Conservation (phyloP, 192 early-diverging fungal genomes). For the Pilaira anomala region DNA sequence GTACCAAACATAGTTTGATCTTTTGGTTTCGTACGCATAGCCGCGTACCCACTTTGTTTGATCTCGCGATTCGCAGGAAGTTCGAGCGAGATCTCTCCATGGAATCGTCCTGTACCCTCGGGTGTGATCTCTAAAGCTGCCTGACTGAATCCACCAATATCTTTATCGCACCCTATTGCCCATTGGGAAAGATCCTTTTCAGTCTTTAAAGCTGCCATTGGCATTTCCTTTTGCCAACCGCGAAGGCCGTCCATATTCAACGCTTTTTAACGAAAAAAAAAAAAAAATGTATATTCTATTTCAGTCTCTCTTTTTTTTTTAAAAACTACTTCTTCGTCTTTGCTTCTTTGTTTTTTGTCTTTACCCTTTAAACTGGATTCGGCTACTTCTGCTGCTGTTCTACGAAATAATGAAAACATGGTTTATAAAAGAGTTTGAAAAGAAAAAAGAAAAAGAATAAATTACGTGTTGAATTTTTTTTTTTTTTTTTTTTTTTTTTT, state of each 20-base stretch:
- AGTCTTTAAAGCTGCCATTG: slow-evolving; percentile 62
- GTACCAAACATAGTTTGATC: slow-evolving; percentile 69
- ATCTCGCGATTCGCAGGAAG: slow-evolving; percentile 71
- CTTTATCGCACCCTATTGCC: slow-evolving; percentile 84
- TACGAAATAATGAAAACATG: slow-evolving; percentile 35
- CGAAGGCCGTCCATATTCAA: slow-evolving; percentile 40
- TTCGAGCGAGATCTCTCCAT: slow-evolving; percentile 78
- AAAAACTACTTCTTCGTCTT: no score
- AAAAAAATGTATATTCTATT: neutral
- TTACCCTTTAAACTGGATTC: slow-evolving; percentile 34
- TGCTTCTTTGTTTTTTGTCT: neutral
- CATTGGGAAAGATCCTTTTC: slow-evolving; percentile 69
- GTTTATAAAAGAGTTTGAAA: neutral
- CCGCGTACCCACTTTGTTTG: slow-evolving; percentile 88
- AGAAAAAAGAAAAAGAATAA: neutral
- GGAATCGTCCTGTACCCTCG: slow-evolving; percentile 61
- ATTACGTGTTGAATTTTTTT: no score
- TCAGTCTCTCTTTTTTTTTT: neutral
- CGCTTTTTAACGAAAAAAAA: slow-evolving; percentile 20
- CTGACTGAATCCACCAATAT: slow-evolving; percentile 82
- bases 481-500: no score
- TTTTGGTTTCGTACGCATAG: slow-evolving; percentile 70
- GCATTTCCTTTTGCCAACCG: slow-evolving; percentile 67
- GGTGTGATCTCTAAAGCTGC: slow-evolving; percentile 73
- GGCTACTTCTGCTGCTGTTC: slow-evolving; percentile 28